These are phyloP conservation scores for Fusarium solani-melongenae DNA, from an alignment of 2,329 filamentous ascomycete genomes.

Conservation along the genomic window DNA sequence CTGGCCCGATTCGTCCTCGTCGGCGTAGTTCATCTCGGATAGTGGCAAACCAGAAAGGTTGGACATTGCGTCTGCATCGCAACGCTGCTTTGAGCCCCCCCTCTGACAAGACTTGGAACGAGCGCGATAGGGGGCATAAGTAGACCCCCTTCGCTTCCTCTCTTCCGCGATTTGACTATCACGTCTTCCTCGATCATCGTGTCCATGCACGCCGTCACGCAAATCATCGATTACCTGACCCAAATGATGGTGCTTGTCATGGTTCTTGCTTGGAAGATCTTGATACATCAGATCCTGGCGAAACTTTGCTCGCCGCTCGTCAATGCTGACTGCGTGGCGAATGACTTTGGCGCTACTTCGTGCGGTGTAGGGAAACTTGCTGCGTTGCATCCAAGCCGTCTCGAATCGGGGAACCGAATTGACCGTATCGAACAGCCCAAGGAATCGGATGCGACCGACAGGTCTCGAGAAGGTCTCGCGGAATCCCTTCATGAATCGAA, in stretches of 20 bases:
- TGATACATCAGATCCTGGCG: conserved; percentile 76
- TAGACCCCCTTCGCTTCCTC: conserved; percentile 19
- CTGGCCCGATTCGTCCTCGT: conserved; percentile 65
- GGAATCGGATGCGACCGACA: conserved; percentile 77
- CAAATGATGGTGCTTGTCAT: conserved; percentile 37
- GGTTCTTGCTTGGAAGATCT: conserved; percentile 31
- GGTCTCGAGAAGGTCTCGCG: conserved; percentile 84
- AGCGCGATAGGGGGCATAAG: conserved; percentile 56
- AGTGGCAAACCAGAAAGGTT: conserved; percentile 45
- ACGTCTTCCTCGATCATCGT: conserved; percentile 30
- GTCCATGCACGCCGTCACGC: conserved; percentile 19
- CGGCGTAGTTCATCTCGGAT: conserved; percentile 51
- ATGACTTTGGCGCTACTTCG: conserved; percentile 69
- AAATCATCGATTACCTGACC: conserved; percentile 40
- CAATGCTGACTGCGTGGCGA: conserved; percentile 76
- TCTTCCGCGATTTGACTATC: conserved; percentile 21
- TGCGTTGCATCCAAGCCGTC: conserved; percentile 80
- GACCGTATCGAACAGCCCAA: conserved; percentile 85
- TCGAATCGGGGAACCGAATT: conserved; percentile 85
- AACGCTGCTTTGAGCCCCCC: conserved; percentile 4
- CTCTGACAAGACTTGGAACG: conserved; percentile 53
- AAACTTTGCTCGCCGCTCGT: conserved; percentile 78
- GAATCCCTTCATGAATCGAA: conserved; percentile 81
- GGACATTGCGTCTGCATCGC: conserved; percentile 44
- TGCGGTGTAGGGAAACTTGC: conserved; percentile 77